phyloP scores from a whole-genome alignment of 1,284 basidiomycete genomes.

The Chalciporus sp. region DNA sequence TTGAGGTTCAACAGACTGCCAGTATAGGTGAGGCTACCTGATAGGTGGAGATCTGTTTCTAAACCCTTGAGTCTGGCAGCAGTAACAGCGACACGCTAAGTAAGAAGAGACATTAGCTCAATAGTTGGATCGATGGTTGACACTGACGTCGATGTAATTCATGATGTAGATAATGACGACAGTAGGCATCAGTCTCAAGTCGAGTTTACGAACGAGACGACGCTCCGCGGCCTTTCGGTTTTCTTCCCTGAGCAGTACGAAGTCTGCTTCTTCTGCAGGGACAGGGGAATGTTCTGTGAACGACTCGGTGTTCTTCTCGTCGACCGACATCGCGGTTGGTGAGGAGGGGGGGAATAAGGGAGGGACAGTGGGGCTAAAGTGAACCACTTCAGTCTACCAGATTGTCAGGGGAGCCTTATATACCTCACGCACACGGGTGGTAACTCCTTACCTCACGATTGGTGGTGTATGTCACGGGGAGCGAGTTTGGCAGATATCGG shows the following conservation, averaged over 20 bases:
- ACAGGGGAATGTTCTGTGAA: conserved; percentile 18
- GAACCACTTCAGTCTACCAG: not conserved
- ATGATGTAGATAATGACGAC: conserved; percentile 65
- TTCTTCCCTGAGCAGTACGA: conserved; percentile 9
- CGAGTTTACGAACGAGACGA: conserved; percentile 54
- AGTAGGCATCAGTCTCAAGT: conserved; percentile 59
- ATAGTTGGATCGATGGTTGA: not conserved
- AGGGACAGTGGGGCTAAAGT: not conserved
- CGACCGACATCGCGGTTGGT: not conserved
- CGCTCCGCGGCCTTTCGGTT: conserved; percentile 36
- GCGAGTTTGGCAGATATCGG: not conserved
- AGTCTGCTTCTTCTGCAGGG: conserved; percentile 38
- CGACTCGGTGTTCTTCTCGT: not conserved
- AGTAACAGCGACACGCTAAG: conserved; percentile 60
- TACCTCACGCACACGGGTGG: not conserved
- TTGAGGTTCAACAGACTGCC: not conserved
- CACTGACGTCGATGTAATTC: conserved; percentile 69
- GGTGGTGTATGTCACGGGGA: not conserved
- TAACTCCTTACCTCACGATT: not conserved
- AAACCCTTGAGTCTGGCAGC: conserved; percentile 64
- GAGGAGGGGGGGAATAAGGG: not conserved
- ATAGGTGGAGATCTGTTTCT: conserved; percentile 54
- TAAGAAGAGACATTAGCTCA: not conserved
- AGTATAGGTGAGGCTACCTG: conserved; percentile 37
- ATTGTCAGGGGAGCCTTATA: not conserved